Percentiles rank a stretch among this genome's conserved stretches.
Conservation (phyloP, 2,329 filamentous ascomycete species). For the Colletotrichum liaoningense region DNA sequence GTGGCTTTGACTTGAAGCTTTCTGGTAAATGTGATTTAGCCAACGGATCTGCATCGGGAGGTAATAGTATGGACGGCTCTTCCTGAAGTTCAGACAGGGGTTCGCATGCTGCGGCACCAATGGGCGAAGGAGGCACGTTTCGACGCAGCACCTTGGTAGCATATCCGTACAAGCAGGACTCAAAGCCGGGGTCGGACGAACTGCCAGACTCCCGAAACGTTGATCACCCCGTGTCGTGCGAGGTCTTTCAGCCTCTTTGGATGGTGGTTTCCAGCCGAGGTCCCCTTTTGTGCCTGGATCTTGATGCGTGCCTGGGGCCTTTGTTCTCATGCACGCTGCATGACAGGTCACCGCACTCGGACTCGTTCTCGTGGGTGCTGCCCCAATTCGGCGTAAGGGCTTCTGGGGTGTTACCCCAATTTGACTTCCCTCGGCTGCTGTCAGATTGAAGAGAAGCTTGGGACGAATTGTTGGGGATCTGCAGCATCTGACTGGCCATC, state of each 20-base stretch:
- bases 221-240: background rate
- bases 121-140: background rate
- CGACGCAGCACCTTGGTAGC: background rate
- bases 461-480: background rate
- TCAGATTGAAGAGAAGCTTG: background rate
- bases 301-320: background rate
- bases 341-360: conserved; percentile 16
- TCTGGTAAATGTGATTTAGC: background rate
- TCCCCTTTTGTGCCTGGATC: background rate
- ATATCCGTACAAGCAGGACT: background rate
- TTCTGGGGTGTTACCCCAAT: background rate
- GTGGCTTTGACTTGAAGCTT: background rate
- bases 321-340: background rate
- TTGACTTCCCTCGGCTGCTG: conserved; percentile 23
- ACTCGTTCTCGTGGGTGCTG: conserved; percentile 30
- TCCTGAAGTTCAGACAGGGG: conserved; percentile 17
- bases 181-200: conserved; percentile 24
- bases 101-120: conserved; percentile 13
- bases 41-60: conserved; percentile 1
- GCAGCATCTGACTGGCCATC: background rate
- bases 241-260: background rate
- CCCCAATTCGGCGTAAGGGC: conserved; percentile 3
- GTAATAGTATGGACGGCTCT: background rate
- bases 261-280: conserved; percentile 17
- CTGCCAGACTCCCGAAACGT: conserved; percentile 21